Conservation (phyloP, 106 monocot genomes). For the Apostasia shenzhenica region DNA sequence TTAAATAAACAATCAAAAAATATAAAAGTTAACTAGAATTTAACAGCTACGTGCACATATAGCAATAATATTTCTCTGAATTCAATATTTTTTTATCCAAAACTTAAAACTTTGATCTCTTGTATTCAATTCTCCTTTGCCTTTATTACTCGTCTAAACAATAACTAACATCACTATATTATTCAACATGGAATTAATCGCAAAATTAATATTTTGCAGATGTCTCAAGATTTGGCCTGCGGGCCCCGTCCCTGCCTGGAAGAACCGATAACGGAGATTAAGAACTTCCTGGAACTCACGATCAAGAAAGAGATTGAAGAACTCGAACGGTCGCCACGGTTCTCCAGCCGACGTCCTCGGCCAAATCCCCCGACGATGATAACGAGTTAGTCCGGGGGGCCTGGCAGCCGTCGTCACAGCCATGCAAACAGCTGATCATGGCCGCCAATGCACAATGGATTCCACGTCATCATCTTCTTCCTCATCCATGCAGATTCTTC, state of each 20-base stretch:
- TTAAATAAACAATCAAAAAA: too few species aligned
- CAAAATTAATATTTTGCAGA: constrained; percentile 18
- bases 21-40: too few species aligned
- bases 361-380: too few species aligned
- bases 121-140: too few species aligned
- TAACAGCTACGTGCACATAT: too few species aligned
- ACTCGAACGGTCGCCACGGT: constrained; percentile 5
- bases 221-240: constrained; percentile 91
- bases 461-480: constrained; percentile 25
- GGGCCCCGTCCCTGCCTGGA: constrained; percentile 69
- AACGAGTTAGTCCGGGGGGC: too few species aligned
- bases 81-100: too few species aligned
- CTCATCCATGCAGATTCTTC: constrained; percentile 18
- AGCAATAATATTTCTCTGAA: too few species aligned
- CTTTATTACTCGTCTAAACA: too few species aligned
- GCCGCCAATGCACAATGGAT: constrained; percentile 15
- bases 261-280: constrained; percentile 89
- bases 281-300: constrained; percentile 94
- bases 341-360: neutral
- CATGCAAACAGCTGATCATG: constrained; percentile 1
- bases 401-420: constrained; percentile 10
- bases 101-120: too few species aligned
- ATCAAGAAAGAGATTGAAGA: constrained; percentile 84
- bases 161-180: too few species aligned
- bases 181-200: too few species aligned